Base-by-base conservation (phyloP, 129 eudicot species). In the Daucus carota region DNA sequence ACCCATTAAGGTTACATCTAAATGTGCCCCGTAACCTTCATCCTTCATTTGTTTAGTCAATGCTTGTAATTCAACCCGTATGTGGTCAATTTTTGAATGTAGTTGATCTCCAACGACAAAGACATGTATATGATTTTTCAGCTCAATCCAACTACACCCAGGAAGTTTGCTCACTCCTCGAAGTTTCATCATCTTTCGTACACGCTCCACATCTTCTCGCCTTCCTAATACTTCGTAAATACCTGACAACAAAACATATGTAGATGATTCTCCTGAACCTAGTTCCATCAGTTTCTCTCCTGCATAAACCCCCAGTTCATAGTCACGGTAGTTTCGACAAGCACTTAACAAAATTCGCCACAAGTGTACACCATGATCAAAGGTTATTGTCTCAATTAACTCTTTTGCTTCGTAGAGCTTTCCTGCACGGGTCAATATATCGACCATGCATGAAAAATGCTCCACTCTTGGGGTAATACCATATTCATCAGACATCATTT, bases 391-490 rank as follows among this genome's bases (percentile, higher is more conserved):
- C 76, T 93, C 92, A 22, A 90, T 93, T 60, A 93, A 90, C 36
- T 88, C 95, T 80, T 87, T 88, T 24, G 96, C 95, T 84, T 86
- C 96, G 2, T 65, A 69, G 13, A 93, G 92, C 87, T 79, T 90
- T 52, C 98, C 96, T 28, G 90, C 95, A 69, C 98, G 96, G 67
- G 96, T 92, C 76, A 90, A 73, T 45, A 88, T 86, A 87, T 93
- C 98, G 60, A 93, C 96, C 98, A 90, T 88, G 72, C 98, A 93
- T 0, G 95, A 96, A 73, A 88, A 93, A 75, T 92, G 98, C 80
- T 92, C 96, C 47, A 90, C 66, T 74, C 86, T 80, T 24, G 98
- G 98, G 9, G 16, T 83, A 60, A 88, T 76, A 72, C 81, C 80
- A 40, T 78, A 90, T 73, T 83, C 82, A 69, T 75, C 63, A 10